These are phyloP conservation scores for Neurospora sp. DNA, from an alignment of 2,329 filamentous ascomycete genomes.

Conservation along the genomic window DNA sequence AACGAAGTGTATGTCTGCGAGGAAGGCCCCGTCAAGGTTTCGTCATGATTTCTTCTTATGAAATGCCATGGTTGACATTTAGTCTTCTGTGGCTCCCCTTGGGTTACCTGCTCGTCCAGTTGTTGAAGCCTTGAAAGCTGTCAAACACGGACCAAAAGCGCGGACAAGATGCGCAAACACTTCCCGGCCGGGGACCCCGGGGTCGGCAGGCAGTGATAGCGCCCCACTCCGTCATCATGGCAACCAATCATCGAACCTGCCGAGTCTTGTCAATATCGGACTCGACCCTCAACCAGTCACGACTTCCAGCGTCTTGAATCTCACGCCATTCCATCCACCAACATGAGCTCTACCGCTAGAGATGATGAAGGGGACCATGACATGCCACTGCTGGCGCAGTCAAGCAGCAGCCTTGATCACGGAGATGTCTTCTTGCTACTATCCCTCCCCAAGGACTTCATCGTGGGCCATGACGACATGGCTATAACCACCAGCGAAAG, in stretches of 20 bases:
- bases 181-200: neutral
- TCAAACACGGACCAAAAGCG: neutral
- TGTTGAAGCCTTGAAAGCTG: neutral
- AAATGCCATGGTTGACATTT: neutral
- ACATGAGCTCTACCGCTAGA: neutral
- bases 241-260: conserved; percentile 27
- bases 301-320: conserved; percentile 8
- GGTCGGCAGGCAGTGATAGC: conserved; percentile 11
- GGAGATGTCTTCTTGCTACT: conserved; percentile 45
- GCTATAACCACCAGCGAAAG: conserved; percentile 33
- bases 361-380: neutral
- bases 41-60: neutral
- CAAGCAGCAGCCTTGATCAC: conserved; percentile 21
- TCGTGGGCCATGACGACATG: conserved; percentile 43
- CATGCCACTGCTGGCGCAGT: conserved; percentile 14
- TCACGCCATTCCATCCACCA: neutral
- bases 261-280: neutral
- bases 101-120: neutral
- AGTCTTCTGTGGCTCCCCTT: neutral
- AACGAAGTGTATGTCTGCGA: neutral
- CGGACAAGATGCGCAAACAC: neutral
- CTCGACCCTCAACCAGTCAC: conserved; percentile 6
- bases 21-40: neutral
- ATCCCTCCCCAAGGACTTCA: conserved; percentile 40
- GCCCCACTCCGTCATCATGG: conserved; percentile 27